Percentiles rank a stretch among this genome's conserved stretches.
Conservation (phyloP, 1,284 basidiomycete genomes). For the Volvariella volvacea region DNA sequence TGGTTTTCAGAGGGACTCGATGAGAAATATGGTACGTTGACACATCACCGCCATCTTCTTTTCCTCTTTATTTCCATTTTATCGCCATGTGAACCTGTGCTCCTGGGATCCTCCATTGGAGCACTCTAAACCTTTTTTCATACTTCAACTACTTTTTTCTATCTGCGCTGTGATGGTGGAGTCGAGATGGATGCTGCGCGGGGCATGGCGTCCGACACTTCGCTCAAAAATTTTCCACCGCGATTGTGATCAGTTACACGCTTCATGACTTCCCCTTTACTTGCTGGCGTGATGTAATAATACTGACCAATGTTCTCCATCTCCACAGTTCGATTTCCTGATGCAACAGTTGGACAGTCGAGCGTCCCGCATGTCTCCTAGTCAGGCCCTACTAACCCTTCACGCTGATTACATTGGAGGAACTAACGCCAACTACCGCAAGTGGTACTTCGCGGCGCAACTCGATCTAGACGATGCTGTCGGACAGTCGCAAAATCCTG, state of each 20-base stretch:
- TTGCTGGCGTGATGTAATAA: no score
- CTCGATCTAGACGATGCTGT: slow-evolving; percentile 99
- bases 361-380: slow-evolving; percentile 97
- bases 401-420: slow-evolving; percentile 99
- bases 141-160: no score
- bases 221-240: no score
- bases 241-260: no score
- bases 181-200: no score
- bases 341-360: slow-evolving; percentile 98
- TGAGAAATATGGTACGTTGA: slow-evolving; percentile 77
- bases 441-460: slow-evolving; percentile 99
- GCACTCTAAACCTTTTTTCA: no score
- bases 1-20: slow-evolving; percentile 93
- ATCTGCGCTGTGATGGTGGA: no score
- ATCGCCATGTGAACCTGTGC: neutral
- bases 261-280: no score
- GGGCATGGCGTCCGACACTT: no score
- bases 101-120: no score
- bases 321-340: slow-evolving; percentile 86
- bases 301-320: neutral
- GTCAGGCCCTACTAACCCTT: slow-evolving; percentile 91
- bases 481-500: slow-evolving; percentile 91
- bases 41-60: neutral
- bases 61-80: slow-evolving; percentile 6
- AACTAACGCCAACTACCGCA: slow-evolving; percentile 93